Percentiles rank a stretch among this genome's conserved stretches.
Evolutionary conservation across 129 eudicot genomes (phyloP).

Genomic region (Arctium minus): DNA sequence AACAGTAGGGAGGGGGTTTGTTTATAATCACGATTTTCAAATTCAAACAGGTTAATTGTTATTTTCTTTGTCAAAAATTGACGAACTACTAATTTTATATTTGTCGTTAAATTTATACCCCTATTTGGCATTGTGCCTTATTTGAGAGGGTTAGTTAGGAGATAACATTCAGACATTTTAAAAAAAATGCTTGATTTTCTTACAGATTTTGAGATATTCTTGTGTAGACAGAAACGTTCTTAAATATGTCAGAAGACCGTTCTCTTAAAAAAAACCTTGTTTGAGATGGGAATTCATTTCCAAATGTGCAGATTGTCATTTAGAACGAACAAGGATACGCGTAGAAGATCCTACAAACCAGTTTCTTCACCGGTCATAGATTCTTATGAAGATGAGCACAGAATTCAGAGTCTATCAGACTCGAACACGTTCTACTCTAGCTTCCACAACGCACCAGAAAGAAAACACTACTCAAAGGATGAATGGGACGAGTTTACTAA

Average conservation of each 20-base stretch:
- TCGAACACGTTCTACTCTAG: conserved; percentile 67
- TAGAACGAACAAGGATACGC: conserved; percentile 20
- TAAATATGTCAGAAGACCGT: too few species aligned
- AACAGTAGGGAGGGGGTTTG: too few species aligned
- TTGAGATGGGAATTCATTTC: conserved; percentile 1
- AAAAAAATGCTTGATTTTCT: too few species aligned
- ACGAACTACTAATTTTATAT: too few species aligned
- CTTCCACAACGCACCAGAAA: conserved; percentile 58
- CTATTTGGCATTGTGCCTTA: background rate
- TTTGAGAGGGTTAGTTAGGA: too few species aligned
- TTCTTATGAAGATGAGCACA: conserved; percentile 16
- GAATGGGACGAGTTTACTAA: conserved; percentile 74
- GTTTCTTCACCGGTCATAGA: conserved; percentile 33
- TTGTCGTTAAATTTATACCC: background rate
- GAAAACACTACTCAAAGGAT: conserved; percentile 59
- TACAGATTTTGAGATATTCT: too few species aligned
- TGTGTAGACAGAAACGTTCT: too few species aligned
- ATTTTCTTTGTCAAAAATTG: too few species aligned
- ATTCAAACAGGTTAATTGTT: too few species aligned
- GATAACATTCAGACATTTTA: too few species aligned
- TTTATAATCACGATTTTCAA: too few species aligned
- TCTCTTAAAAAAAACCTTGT: background rate
- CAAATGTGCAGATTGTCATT: conserved; percentile 35
- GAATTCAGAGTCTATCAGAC: conserved; percentile 29
- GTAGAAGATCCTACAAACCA: conserved; percentile 27